Base-by-base conservation (phyloP, 1,284 basidiomycete genomes). In the Ustilago sp. region DNA sequence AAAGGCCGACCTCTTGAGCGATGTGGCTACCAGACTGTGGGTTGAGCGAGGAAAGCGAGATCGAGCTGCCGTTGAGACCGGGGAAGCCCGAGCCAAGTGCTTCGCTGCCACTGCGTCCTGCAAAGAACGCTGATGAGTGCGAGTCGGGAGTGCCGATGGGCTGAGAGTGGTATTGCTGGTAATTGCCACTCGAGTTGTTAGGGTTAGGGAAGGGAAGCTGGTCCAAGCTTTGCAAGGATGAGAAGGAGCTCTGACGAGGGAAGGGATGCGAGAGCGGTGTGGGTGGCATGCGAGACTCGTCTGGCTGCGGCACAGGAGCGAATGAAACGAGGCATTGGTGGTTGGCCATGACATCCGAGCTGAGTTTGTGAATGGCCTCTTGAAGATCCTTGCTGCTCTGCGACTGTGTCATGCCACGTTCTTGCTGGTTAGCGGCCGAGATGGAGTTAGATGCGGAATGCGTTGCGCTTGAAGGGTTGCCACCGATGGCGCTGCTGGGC, bases 311-410 rank as follows among this genome's bases (percentile, higher is more conserved):
- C 17, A 78, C 77, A 2, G 79, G 69, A n/a, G 77, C 70, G 53
- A 79, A 80, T 12, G 74, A 68, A 23, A 85, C 78, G 3, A 82
- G 67, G 51, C 81, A 83, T n/a, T 83, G 81, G 52, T 84, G 81
- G 8, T 63, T 71, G 43, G 66, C 63, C 83, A 85, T 85, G 52
- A 79, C 77, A 39, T 83, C 79, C 28, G 63, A 59, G 56, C 74
- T 77, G 47, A 85, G 79, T 45, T 70, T 70, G 47, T 76, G 73
- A 19, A 82, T 79, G 1, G 80, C 66, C 23, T 83, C 75, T 34
- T 60, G 65, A 5, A 82, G 66, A 43, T 83, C 81, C n/a, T 71
- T 74, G 58, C 57, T 63, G 63, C 78, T 79, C 48, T 76, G 71
- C 11, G 78, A 71, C n/a, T 73, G 68, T 15, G 63, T 35, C 61